phyloP scores from a whole-genome alignment of 2,329 filamentous ascomycete species.

The Verticillium tricorpus region DNA sequence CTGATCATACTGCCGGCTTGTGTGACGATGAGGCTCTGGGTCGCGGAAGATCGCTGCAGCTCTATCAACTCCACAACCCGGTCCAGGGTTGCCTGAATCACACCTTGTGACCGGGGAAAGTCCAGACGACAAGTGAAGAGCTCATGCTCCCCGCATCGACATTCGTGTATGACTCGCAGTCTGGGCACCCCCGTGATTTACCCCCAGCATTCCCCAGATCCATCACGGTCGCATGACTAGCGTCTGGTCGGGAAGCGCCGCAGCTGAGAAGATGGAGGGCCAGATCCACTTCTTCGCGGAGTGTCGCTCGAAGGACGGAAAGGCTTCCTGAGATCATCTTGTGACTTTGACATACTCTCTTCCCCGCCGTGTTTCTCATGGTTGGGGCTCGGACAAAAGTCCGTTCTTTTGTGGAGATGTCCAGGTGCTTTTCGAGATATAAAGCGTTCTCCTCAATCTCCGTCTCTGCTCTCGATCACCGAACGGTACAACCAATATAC shows the following conservation, averaged over 20 bases:
- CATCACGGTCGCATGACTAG: neutral
- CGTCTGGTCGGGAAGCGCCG: neutral
- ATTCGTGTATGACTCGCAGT: neutral
- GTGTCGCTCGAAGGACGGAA: conserved; percentile 4
- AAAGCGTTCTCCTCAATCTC: conserved; percentile 1
- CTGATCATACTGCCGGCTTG: neutral
- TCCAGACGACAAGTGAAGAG: neutral
- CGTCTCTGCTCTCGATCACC: neutral
- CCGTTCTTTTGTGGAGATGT: neutral
- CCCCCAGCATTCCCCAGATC: neutral
- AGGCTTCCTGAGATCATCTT: neutral
- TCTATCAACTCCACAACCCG: neutral
- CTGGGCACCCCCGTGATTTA: neutral
- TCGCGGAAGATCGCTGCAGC: neutral
- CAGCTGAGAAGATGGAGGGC: neutral
- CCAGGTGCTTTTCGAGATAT: neutral
- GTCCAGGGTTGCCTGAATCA: neutral
- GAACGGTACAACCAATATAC: neutral
- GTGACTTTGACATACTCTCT: neutral
- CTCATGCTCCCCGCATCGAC: neutral
- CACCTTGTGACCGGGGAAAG: neutral
- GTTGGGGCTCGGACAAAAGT: neutral
- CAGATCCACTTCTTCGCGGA: conserved; percentile 4
- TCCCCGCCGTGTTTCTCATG: neutral
- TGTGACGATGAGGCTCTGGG: neutral